These are phyloP conservation scores for Gelatoporia subvermispora DNA, from an alignment of 768 basidiomycete genomes.

Conservation along the genomic window DNA sequence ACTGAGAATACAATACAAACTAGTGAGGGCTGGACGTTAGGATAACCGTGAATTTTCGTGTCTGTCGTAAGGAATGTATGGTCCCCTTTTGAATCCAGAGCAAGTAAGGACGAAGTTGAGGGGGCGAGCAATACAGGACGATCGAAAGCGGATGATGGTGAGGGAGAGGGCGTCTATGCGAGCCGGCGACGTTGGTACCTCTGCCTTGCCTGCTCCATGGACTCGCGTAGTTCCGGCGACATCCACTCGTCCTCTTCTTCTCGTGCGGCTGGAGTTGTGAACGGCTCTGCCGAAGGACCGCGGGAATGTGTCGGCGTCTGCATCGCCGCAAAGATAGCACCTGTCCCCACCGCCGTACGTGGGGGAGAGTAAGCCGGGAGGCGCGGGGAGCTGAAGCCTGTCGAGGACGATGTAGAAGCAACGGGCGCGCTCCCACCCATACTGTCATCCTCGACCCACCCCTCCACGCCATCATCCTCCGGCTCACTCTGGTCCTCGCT, in stretches of 20 bases:
- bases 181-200: slow-evolving; percentile 14
- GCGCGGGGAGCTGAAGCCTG: slow-evolving; percentile 23
- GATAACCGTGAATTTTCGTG: background rate
- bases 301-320: slow-evolving; percentile 4
- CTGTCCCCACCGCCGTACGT: slow-evolving; percentile 18
- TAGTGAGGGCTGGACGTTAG: background rate
- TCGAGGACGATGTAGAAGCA: slow-evolving; percentile 21
- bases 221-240: slow-evolving; percentile 63
- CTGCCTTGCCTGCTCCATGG: slow-evolving; percentile 66
- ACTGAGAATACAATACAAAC: background rate
- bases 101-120: no score
- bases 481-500: slow-evolving; percentile 71
- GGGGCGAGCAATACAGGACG: no score
- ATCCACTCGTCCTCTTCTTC: slow-evolving; percentile 52
- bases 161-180: background rate
- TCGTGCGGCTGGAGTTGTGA: slow-evolving; percentile 14
- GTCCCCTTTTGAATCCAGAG: background rate
- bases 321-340: background rate
- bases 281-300: slow-evolving; percentile 33
- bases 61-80: background rate
- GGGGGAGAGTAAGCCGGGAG: slow-evolving; percentile 31
- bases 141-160: background rate
- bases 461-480: slow-evolving; percentile 68
- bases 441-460: slow-evolving; percentile 67
- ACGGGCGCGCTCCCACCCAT: slow-evolving; percentile 3